Conservation (phyloP, 2,329 filamentous ascomycete genomes). For the Colletotrichum shisoi region DNA sequence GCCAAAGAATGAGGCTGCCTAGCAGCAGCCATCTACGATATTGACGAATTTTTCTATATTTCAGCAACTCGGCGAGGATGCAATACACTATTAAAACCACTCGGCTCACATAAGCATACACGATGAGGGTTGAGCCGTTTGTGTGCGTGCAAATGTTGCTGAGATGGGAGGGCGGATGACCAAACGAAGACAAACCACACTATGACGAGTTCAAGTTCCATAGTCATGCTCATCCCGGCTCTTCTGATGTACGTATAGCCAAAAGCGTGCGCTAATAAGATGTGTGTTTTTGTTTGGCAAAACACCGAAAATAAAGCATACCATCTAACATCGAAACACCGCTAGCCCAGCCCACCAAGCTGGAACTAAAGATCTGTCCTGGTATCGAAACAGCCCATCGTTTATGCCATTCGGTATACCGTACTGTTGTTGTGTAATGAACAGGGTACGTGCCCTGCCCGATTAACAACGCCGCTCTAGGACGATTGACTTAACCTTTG, state of each 20-base stretch:
- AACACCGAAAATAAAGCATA: background rate
- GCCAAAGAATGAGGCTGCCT: too few relatives aligned
- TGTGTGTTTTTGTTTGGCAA: background rate
- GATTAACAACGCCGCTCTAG: background rate
- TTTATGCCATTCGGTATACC: background rate
- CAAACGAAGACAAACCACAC: background rate
- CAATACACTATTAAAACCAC: background rate
- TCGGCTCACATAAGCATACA: background rate
- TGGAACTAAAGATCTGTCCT: background rate
- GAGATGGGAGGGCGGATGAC: background rate
- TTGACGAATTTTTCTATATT: background rate
- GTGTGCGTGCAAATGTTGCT: too few relatives aligned
- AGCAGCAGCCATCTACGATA: background rate
- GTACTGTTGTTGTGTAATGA: background rate
- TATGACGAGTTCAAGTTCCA: background rate
- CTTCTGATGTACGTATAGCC: background rate
- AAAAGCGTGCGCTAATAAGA: background rate
- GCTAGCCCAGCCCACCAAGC: constrained; percentile 6
- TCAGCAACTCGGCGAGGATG: background rate
- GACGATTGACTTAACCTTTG: background rate
- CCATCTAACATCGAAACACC: background rate
- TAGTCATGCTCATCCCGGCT: background rate
- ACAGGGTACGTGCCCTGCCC: background rate
- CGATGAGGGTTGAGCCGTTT: background rate
- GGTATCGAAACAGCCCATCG: background rate